Conservation (phyloP, 192 early-diverging fungal species). For the Podila verticillata region DNA sequence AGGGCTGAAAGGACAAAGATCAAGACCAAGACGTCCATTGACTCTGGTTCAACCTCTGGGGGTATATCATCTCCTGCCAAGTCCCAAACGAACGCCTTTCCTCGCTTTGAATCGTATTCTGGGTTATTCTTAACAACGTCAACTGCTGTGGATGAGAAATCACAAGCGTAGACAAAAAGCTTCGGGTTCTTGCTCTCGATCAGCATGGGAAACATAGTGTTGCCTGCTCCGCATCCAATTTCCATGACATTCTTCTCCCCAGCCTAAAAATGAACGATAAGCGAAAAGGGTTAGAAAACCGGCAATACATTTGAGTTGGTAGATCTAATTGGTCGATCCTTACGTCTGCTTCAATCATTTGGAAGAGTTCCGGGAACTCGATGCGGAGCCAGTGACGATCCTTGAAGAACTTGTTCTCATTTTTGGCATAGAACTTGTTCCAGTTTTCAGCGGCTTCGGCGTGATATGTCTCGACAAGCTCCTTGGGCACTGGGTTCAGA, state of each 20-base stretch:
- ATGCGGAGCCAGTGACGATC: conserved; percentile 95
- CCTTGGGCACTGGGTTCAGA: conserved; percentile 72
- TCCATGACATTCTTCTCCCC: conserved; percentile 80
- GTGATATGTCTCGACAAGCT: conserved; percentile 58
- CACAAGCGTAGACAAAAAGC: conserved; percentile 92
- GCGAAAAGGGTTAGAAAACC: not conserved
- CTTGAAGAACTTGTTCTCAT: conserved; percentile 94
- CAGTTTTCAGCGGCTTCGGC: conserved; percentile 68
- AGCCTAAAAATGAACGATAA: conserved; percentile 31
- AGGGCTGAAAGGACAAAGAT: conserved; percentile 98
- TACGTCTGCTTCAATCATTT: conserved; percentile 55
- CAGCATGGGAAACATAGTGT: conserved; percentile 94
- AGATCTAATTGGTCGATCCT: not conserved
- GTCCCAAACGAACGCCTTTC: conserved; percentile 96
- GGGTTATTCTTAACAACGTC: conserved; percentile 87
- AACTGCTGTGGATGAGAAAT: conserved; percentile 91
- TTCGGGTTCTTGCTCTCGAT: conserved; percentile 76
- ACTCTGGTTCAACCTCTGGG: conserved; percentile 74
- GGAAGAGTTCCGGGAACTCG: conserved; percentile 93
- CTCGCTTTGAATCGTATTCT: conserved; percentile 74
- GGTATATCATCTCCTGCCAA: conserved; percentile 81
- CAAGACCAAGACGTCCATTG: conserved; percentile 90
- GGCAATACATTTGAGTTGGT: conserved; percentile 14
- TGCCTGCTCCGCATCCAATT: conserved; percentile 98
- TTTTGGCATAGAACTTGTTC: conserved; percentile 86